Evolutionary conservation across 2,329 filamentous ascomycete species (phyloP).

Genomic region (Nigrograna mackinnonii): DNA sequence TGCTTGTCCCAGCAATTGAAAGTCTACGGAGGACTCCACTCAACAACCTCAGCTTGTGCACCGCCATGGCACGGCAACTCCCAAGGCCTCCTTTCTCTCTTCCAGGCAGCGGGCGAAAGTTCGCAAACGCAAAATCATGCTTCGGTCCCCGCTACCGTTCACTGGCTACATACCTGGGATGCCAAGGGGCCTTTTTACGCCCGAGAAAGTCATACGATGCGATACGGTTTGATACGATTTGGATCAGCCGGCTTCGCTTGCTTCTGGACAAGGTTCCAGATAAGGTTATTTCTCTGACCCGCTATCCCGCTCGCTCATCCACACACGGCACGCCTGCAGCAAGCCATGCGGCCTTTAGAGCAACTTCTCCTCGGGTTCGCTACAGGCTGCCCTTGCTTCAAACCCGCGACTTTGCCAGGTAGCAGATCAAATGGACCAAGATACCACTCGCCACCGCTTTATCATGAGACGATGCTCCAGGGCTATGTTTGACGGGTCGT

Average conservation of each 20-base stretch:
- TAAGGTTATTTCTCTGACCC: conserved; percentile 38
- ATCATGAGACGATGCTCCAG: background rate
- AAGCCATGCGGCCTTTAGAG: background rate
- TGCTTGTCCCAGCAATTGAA: conserved; percentile 1
- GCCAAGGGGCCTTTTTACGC: background rate
- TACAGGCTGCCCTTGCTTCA: background rate
- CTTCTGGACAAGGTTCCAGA: conserved; percentile 28
- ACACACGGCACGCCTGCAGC: conserved; percentile 14
- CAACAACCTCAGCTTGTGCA: background rate
- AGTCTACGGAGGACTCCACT: conserved; percentile 1
- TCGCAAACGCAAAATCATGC: background rate
- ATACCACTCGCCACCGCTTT: background rate
- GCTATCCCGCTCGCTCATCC: conserved; percentile 23
- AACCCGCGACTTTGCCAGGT: no score
- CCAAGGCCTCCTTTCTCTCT: background rate
- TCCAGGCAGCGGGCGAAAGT: background rate
- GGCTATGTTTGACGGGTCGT: no score
- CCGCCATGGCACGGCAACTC: background rate
- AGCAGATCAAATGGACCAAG: background rate
- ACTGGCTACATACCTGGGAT: background rate
- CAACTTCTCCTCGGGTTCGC: background rate
- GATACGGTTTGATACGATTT: conserved; percentile 6
- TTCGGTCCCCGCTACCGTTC: no score
- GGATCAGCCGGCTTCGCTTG: conserved; percentile 29
- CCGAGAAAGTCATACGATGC: conserved; percentile 14